A percentile compares a stretch with the other conserved stretches of the same genome.
Conservation (phyloP, 768 basidiomycete species). For the Daedalea quercina region DNA sequence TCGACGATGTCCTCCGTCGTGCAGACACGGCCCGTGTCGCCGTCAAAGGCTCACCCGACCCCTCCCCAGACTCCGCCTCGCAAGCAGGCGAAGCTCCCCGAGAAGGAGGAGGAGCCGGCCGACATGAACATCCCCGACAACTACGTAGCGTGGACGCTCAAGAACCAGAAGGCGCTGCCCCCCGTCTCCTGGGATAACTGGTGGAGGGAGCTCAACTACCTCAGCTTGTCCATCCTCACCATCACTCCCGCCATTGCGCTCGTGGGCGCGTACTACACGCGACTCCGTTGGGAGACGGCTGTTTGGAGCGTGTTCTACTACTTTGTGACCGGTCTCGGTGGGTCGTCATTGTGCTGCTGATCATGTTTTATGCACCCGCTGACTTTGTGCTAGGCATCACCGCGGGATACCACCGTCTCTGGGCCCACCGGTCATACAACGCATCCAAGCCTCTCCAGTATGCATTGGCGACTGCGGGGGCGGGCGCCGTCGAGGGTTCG, state of each 20-base stretch:
- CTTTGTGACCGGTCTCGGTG: constrained; percentile 24
- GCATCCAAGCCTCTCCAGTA: constrained; percentile 41
- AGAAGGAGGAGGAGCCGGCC: constrained; percentile 20
- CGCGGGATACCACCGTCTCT: constrained; percentile 47
- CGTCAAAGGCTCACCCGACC: background rate
- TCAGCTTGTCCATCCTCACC: constrained; percentile 66
- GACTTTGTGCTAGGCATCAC: constrained; percentile 13
- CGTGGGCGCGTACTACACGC: constrained; percentile 55
- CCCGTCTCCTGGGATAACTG: constrained; percentile 40
- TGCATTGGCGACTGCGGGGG: constrained; percentile 37
- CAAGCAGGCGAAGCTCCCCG: background rate
- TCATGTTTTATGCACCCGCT: background rate
- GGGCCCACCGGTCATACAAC: constrained; percentile 51
- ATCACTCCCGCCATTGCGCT: constrained; percentile 64
- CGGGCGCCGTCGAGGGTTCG: constrained; percentile 48
- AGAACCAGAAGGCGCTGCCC: constrained; percentile 40
- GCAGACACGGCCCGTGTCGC: background rate
- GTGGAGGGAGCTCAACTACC: constrained; percentile 56
- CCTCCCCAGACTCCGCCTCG: background rate
- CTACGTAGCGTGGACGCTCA: constrained; percentile 49
- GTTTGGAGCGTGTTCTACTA: constrained; percentile 68
- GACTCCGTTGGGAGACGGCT: constrained; percentile 43
- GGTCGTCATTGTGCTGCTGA: background rate
- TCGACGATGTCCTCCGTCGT: constrained; percentile 2
- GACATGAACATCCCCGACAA: constrained; percentile 46